A percentile compares a stretch with the other conserved stretches of the same genome.
Evolutionary conservation across 176 grass and related monocot species (phyloP).

Genomic region (Elymus sibiricus): DNA sequence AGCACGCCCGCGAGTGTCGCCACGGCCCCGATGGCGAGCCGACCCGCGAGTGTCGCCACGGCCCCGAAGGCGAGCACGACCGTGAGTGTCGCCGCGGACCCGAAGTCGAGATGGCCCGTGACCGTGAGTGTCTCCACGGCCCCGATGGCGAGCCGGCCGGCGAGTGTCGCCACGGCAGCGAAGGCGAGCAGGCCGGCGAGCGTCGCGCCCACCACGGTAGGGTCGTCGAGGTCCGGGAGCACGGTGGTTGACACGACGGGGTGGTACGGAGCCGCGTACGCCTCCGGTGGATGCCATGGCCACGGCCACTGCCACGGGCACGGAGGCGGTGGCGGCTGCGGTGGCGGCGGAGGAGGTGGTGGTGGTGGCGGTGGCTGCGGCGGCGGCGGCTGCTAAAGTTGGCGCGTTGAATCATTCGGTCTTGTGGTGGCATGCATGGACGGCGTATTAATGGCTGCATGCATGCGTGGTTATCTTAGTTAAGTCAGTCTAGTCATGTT

Average conservation of each 20-base stretch:
- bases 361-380: not conserved
- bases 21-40: too few relatives aligned
- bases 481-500: not conserved
- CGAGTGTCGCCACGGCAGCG: too few relatives aligned
- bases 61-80: too few relatives aligned
- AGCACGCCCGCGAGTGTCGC: too few relatives aligned
- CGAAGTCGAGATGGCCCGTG: too few relatives aligned
- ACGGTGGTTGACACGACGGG: not conserved
- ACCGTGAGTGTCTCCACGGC: too few relatives aligned
- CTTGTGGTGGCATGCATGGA: not conserved
- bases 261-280: not conserved
- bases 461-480: not conserved
- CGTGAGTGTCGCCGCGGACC: too few relatives aligned
- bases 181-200: not conserved
- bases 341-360: not conserved
- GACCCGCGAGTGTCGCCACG: too few relatives aligned
- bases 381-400: conserved; percentile 7
- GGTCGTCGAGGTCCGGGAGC: not conserved
- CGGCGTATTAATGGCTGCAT: not conserved
- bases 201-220: not conserved
- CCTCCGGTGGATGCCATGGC: not conserved
- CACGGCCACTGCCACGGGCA: not conserved
- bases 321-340: not conserved
- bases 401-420: not conserved
- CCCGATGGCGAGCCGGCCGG: too few relatives aligned